Percentiles rank a stretch among this genome's conserved stretches.
phyloP scores from a whole-genome alignment of 2,329 filamentous ascomycete species.

The Beauveria asiatica region DNA sequence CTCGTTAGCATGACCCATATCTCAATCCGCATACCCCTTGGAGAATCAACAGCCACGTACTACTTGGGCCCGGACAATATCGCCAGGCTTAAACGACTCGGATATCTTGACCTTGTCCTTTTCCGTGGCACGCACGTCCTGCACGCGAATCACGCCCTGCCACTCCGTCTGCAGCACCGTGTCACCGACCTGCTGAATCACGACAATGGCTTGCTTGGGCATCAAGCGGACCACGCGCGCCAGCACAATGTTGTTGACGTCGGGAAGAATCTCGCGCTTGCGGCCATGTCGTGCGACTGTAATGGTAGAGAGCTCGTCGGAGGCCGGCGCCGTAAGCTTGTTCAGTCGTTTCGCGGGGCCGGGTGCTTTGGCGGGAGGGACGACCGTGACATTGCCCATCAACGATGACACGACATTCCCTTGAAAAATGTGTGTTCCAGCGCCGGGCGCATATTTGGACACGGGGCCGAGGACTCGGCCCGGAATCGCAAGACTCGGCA shows the following conservation, averaged over 20 bases:
- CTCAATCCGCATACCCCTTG: not conserved
- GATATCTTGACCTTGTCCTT: constrained; percentile 90
- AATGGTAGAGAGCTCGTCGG: constrained; percentile 41
- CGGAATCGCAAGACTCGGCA: constrained; percentile 60
- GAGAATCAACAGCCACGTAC: constrained; percentile 38
- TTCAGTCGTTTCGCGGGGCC: constrained; percentile 51
- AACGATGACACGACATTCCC: constrained; percentile 74
- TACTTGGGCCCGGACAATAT: constrained; percentile 81
- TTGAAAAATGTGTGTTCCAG: constrained; percentile 76
- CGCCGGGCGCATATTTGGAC: constrained; percentile 60
- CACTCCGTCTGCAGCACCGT: constrained; percentile 69
- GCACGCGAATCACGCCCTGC: constrained; percentile 74
- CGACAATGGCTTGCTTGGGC: constrained; percentile 74
- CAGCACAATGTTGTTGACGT: constrained; percentile 72
- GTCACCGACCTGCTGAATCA: constrained; percentile 74
- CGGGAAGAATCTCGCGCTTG: constrained; percentile 67
- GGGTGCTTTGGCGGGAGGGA: constrained; percentile 36
- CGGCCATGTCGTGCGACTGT: constrained; percentile 43
- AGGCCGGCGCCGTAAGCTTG: constrained; percentile 41
- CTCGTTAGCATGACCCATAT: not conserved
- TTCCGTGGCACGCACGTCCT: constrained; percentile 91
- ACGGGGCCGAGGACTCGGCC: constrained; percentile 69
- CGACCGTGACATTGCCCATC: constrained; percentile 58
- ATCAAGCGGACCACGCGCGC: constrained; percentile 79
- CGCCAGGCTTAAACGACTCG: constrained; percentile 85